Evolutionary conservation across 176 grass and related monocot genomes (phyloP), one percentile per base, ranked within the genome.

Genomic region (Canna indica): DNA sequence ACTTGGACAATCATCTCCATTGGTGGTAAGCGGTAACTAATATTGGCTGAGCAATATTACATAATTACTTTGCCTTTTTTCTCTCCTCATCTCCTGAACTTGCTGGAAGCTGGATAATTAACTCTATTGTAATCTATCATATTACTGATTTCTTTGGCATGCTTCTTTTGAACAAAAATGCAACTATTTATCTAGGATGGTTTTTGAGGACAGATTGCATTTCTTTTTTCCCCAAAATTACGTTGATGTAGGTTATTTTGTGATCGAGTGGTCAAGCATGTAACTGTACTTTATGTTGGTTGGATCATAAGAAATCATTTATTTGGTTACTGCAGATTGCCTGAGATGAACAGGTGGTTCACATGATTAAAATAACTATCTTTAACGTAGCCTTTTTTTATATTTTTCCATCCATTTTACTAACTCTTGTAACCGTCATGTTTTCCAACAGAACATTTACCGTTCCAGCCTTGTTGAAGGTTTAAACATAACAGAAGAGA

Each of bases 401-500:
- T 13, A n/a, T 47, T n/a, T 47, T 15, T 64, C 59, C 30, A 44
- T n/a, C 7, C 38, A 3, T 75, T 64, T n/a, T 44, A 47, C 20
- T 38, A 30, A 32, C 58, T 46, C 15, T 63, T 20, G n/a, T 44
- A 15, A 28, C 33, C 47, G 53, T 17, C 8, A 38, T 50, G 57
- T 50, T 81, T 31, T 67, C 75, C 29, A 16, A 47, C 90, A 99
- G 94, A 82, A 67, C 78, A 74, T 82, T 71, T 85, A 86, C 79
- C 76, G 72, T 7, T 78, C 85, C 30, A 88, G 80, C 26, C 62
- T 87, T 13, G 50, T 71, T 9, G 86, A 93, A 64, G 72, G 44
- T 47, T 71, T 88, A 69, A 99, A 93, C 73, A 80, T 99, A 73
- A 85, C 89, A 0, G 86, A 93, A 12, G 94, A 99, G 39, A 90